Evolutionary conservation across 2,329 filamentous ascomycete species (phyloP).

Genomic region (Aspergillus costaricaensis): DNA sequence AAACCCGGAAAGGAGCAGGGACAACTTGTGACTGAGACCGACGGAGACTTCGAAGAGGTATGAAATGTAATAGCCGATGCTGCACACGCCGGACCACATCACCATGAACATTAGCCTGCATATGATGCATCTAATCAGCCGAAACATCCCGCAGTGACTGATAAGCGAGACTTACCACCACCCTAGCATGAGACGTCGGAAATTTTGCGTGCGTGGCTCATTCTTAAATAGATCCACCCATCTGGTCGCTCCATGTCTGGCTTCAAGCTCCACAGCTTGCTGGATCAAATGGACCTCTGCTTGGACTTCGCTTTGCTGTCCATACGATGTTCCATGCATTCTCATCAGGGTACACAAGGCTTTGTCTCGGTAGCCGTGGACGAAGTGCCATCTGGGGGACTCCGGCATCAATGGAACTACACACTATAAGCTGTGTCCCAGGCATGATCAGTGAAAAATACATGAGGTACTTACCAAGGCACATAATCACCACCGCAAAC

Average conservation of each 20-base stretch:
- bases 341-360: constrained; percentile 26
- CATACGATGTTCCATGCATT: not conserved
- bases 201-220: not conserved
- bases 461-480: not conserved
- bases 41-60: constrained; percentile 8
- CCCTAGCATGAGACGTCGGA: not conserved
- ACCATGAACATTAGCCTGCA: constrained; percentile 23
- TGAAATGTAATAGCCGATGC: constrained; percentile 16
- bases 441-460: too few species aligned
- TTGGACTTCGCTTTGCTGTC: not conserved
- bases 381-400: constrained; percentile 55
- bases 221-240: not conserved
- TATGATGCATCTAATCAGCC: not conserved
- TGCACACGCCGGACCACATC: constrained; percentile 25
- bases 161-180: not conserved
- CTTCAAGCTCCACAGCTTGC: not conserved
- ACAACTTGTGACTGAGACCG: not conserved
- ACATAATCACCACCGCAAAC: not conserved
- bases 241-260: not conserved
- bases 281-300: not conserved
- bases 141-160: not conserved
- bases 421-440: constrained; percentile 28
- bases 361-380: constrained; percentile 50
- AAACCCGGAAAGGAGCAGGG: constrained; percentile 9
- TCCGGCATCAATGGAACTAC: constrained; percentile 45